Conservation (phyloP, 2,329 filamentous ascomycete genomes). For the Arthrobotrys entomopaga region DNA sequence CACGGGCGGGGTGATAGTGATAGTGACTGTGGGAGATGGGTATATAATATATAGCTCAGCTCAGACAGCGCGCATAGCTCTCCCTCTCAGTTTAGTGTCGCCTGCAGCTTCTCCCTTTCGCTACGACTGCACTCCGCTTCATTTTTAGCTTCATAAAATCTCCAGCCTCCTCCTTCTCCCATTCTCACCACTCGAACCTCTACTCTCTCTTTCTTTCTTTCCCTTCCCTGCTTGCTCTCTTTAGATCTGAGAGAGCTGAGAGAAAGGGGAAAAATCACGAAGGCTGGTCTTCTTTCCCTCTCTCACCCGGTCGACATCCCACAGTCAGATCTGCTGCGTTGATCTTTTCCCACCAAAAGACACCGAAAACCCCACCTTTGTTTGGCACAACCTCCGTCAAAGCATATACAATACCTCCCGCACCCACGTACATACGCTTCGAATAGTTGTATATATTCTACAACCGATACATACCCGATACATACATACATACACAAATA, state of each 20-base stretch:
- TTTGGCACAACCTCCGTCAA: too few relatives aligned
- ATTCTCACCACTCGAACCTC: neutral
- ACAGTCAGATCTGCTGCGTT: too few relatives aligned
- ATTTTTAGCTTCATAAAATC: neutral
- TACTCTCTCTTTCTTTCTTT: slow-evolving; percentile 8
- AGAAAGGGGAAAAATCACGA: slow-evolving; percentile 3
- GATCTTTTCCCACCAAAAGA: too few relatives aligned
- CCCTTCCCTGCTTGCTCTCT: slow-evolving; percentile 8
- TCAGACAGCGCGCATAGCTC: too few relatives aligned
- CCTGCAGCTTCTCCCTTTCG: slow-evolving; percentile 10
- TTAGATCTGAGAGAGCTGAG: slow-evolving; percentile 2
- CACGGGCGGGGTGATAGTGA: neutral
- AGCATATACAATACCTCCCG: too few relatives aligned
- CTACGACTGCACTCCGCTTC: neutral
- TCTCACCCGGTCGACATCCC: too few relatives aligned
- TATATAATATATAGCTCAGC: neutral
- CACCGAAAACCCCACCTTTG: too few relatives aligned
- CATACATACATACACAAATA: too few relatives aligned
- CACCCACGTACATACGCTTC: too few relatives aligned
- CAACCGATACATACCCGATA: too few relatives aligned
- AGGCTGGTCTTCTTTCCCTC: too few relatives aligned
- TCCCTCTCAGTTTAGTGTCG: neutral
- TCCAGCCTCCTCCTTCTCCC: slow-evolving; percentile 31
- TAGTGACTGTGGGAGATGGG: slow-evolving; percentile 15
- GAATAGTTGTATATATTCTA: too few relatives aligned